A percentile compares a stretch with the other conserved stretches of the same genome.
Evolutionary conservation across 2,329 filamentous ascomycete genomes (phyloP).

Genomic region (Diplocarpon rosae): DNA sequence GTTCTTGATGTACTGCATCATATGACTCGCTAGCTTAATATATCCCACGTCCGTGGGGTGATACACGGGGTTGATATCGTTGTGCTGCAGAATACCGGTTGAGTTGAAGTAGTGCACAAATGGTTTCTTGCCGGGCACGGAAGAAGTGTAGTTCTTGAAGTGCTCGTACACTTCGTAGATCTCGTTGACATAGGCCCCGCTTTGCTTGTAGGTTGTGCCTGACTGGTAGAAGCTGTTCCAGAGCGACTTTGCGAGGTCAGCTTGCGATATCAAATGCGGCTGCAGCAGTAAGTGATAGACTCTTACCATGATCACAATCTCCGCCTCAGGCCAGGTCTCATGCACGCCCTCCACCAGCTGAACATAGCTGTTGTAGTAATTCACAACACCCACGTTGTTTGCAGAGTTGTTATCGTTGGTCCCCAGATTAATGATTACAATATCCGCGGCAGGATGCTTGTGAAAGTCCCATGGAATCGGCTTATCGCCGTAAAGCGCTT

Average conservation of each 20-base stretch:
- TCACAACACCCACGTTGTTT: conserved; percentile 31
- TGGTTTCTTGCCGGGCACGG: conserved; percentile 26
- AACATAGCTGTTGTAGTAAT: conserved; percentile 33
- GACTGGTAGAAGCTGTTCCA: conserved; percentile 42
- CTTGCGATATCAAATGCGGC: too few relatives aligned
- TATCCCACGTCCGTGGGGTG: conserved; percentile 52
- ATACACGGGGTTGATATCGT: conserved; percentile 46
- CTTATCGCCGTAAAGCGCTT: conserved; percentile 26
- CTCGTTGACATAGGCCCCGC: conserved; percentile 36
- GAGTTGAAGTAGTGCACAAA: conserved; percentile 54
- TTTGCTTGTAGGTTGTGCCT: conserved; percentile 40
- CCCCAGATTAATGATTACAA: conserved; percentile 33
- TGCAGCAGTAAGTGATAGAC: too few relatives aligned
- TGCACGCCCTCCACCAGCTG: conserved; percentile 37
- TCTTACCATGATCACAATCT: conserved; percentile 34
- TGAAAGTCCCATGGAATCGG: conserved; percentile 36
- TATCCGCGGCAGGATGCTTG: conserved; percentile 24
- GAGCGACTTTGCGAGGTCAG: conserved; percentile 31
- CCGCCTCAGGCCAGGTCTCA: conserved; percentile 35
- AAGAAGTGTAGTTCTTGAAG: conserved; percentile 21
- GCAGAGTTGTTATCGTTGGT: conserved; percentile 36
- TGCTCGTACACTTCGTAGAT: conserved; percentile 37
- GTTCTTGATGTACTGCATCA: conserved; percentile 45
- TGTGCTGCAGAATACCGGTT: conserved; percentile 48
- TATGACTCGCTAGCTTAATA: conserved; percentile 48